phyloP scores from a whole-genome alignment of 495 filamentous ascomycete species.

The Xylaria bambusicola region DNA sequence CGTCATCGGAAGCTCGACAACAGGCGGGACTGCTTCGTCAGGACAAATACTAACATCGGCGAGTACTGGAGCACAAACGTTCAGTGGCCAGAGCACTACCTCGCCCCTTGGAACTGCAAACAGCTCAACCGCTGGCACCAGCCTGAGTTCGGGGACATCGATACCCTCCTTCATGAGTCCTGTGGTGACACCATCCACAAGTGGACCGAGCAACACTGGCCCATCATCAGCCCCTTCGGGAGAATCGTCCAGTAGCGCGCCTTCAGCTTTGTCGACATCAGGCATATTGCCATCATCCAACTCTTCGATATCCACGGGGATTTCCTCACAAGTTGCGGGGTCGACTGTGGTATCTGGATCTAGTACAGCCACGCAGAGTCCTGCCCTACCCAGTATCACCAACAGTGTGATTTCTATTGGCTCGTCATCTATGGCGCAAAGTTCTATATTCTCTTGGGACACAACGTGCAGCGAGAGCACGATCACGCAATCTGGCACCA shows the following conservation, averaged over 20 bases:
- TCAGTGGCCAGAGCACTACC: not conserved
- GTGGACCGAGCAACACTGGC: not conserved
- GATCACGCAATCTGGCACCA: conserved; percentile 26
- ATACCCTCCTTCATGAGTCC: not conserved
- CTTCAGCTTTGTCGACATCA: conserved; percentile 20
- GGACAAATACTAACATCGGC: not conserved
- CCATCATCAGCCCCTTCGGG: conserved; percentile 5
- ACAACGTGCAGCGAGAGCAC: conserved; percentile 34
- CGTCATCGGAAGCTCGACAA: not conserved
- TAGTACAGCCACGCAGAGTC: conserved; percentile 15
- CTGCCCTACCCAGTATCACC: conserved; percentile 7
- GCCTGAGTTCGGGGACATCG: conserved; percentile 1
- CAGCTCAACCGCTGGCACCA: not conserved
- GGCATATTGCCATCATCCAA: conserved; percentile 31
- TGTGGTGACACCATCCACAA: conserved; percentile 1
- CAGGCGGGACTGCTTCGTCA: not conserved
- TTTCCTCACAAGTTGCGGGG: conserved; percentile 11
- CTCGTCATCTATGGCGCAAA: conserved; percentile 17
- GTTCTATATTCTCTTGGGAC: conserved; percentile 24
- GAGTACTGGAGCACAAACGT: conserved; percentile 2
- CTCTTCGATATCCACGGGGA: conserved; percentile 20
- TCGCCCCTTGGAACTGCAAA: not conserved
- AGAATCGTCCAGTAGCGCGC: not conserved
- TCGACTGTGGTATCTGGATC: conserved; percentile 14
- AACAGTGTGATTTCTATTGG: not conserved